Conservation (phyloP, 352 stramenopile genomes). For the Phytophthora sp. region DNA sequence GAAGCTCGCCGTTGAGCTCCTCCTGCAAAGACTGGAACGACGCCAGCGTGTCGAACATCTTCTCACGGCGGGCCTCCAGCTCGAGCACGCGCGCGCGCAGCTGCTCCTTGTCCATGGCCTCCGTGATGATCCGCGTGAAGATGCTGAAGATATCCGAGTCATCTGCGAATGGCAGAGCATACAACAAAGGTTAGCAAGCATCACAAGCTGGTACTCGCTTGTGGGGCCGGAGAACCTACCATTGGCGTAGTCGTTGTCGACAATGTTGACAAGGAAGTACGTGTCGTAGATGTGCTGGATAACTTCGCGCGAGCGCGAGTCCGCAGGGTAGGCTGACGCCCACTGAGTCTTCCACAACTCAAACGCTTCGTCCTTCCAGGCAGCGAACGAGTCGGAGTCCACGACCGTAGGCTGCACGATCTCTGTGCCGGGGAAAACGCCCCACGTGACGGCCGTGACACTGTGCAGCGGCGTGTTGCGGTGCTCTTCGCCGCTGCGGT, state of each 20-base stretch:
- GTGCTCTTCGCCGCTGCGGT: slow-evolving; percentile 70
- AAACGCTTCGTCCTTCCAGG: slow-evolving; percentile 97
- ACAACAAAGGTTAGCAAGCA: background rate
- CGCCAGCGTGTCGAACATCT: slow-evolving; percentile 75
- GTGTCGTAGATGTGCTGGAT: slow-evolving; percentile 93
- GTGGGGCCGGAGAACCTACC: slow-evolving; percentile 33
- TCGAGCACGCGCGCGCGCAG: slow-evolving; percentile 71
- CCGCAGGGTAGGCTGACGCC: slow-evolving; percentile 95
- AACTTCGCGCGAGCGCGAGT: slow-evolving; percentile 58
- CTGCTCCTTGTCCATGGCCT: slow-evolving; percentile 82
- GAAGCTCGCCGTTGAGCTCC: slow-evolving; percentile 58
- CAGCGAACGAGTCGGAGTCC: slow-evolving; percentile 95
- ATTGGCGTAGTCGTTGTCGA: slow-evolving; percentile 97
- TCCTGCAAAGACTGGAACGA: slow-evolving; percentile 73
- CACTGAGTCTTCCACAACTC: slow-evolving; percentile 97
- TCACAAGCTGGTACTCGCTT: background rate
- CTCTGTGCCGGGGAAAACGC: slow-evolving; percentile 95
- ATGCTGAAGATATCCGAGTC: slow-evolving; percentile 85
- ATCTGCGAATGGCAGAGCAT: slow-evolving; percentile 34
- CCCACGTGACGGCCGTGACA: slow-evolving; percentile 97
- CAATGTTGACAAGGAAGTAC: slow-evolving; percentile 98
- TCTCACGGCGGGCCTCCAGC: slow-evolving; percentile 74
- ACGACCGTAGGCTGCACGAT: slow-evolving; percentile 97
- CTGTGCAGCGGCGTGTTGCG: slow-evolving; percentile 80
- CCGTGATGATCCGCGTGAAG: slow-evolving; percentile 84